A percentile compares a stretch with the other conserved stretches of the same genome.
Evolutionary conservation across 2,329 filamentous ascomycete genomes (phyloP).

Genomic region (Phoma herbarum): DNA sequence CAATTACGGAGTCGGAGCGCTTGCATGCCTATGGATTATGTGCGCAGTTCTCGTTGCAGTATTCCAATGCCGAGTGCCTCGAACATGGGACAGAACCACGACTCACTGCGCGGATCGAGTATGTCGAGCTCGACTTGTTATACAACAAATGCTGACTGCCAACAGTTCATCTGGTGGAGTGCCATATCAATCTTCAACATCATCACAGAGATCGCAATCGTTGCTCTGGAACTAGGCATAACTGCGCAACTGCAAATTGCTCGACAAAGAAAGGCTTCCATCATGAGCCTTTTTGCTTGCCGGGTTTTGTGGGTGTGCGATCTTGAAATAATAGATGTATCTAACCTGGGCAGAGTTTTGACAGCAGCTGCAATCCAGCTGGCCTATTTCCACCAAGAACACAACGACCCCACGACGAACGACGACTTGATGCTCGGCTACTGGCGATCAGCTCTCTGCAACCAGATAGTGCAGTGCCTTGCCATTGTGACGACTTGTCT

Average conservation of each 20-base stretch:
- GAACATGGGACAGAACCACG: slow-evolving; percentile 29
- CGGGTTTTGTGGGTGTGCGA: slow-evolving; percentile 25
- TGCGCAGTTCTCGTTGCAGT: slow-evolving; percentile 24
- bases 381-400: slow-evolving; percentile 28
- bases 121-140: neutral
- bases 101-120: slow-evolving; percentile 29
- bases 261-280: slow-evolving; percentile 24
- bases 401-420: slow-evolving; percentile 12
- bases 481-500: slow-evolving; percentile 41
- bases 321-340: neutral
- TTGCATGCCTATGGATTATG: slow-evolving; percentile 26
- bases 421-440: slow-evolving; percentile 38
- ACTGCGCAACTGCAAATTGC: slow-evolving; percentile 27
- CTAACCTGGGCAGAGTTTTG: slow-evolving; percentile 24
- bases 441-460: slow-evolving; percentile 39
- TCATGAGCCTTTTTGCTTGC: slow-evolving; percentile 34
- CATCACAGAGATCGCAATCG: slow-evolving; percentile 31
- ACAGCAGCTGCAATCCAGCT: slow-evolving; percentile 30
- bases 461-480: slow-evolving; percentile 36
- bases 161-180: slow-evolving; percentile 33
- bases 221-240: slow-evolving; percentile 33
- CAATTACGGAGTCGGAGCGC: slow-evolving; percentile 23
- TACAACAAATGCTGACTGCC: slow-evolving; percentile 1
- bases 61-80: slow-evolving; percentile 30
- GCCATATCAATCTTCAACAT: slow-evolving; percentile 28